These are phyloP conservation scores for Hyaloscypha variabilis DNA, from an alignment of 495 filamentous ascomycete species.

Conservation along the genomic window DNA sequence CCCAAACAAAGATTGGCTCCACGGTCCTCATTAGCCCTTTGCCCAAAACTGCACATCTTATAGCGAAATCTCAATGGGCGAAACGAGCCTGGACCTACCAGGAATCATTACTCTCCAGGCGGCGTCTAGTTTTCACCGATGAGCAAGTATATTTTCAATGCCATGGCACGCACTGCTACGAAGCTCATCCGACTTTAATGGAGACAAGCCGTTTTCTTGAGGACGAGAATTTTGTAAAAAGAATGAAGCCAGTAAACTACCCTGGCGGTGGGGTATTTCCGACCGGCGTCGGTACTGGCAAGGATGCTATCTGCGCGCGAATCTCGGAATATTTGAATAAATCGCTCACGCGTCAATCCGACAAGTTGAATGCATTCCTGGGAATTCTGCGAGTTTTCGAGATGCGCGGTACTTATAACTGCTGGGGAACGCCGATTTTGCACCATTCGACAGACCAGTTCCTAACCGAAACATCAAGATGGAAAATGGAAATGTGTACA, in stretches of 20 bases:
- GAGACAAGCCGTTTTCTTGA: not conserved
- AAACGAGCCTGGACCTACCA: constrained; percentile 47
- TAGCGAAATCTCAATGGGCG: constrained; percentile 34
- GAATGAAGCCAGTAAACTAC: too few species aligned
- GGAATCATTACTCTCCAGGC: constrained; percentile 38
- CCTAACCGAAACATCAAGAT: not conserved
- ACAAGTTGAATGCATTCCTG: constrained; percentile 11
- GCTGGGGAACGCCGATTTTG: constrained; percentile 8
- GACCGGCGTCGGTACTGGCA: not conserved
- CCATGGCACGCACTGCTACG: constrained; percentile 30
- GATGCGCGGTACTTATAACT: not conserved
- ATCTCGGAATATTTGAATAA: not conserved
- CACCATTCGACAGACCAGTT: not conserved
- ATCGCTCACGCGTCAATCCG: not conserved
- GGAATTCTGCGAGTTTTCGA: constrained; percentile 12
- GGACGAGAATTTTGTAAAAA: too few species aligned
- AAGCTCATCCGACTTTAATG: constrained; percentile 1
- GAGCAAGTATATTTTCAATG: constrained; percentile 44
- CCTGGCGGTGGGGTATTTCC: not conserved
- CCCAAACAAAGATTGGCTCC: constrained; percentile 17
- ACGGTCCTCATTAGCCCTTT: constrained; percentile 22
- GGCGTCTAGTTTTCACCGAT: constrained; percentile 38
- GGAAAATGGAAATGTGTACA: too few species aligned
- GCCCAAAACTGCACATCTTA: constrained; percentile 10
- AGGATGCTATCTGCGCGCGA: not conserved